Percentiles rank a stretch among this genome's conserved stretches.
phyloP scores from a whole-genome alignment of 345 rosid genomes.

The Dimocarpus longan region DNA sequence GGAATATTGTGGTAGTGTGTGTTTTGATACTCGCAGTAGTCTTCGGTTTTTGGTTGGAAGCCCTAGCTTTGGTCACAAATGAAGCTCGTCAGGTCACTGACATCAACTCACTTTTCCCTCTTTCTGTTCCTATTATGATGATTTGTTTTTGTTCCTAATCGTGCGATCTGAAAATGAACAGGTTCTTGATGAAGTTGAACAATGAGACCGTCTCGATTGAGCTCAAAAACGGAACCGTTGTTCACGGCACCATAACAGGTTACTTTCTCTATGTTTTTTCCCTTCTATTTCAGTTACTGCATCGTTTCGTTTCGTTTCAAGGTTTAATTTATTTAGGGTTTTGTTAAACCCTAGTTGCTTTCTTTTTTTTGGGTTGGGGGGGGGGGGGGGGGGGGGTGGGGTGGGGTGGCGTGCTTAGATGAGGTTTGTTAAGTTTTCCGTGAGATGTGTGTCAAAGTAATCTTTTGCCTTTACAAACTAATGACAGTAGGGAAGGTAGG shows the following conservation, averaged over 20 bases:
- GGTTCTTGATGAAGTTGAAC: constrained; percentile 98
- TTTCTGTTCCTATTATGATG: background rate
- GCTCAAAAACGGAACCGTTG: constrained; percentile 92
- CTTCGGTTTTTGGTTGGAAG: constrained; percentile 2
- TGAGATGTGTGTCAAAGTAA: background rate
- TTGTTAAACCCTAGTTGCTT: constrained; percentile 24
- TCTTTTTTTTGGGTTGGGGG: background rate
- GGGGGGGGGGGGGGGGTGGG: too few relatives aligned
- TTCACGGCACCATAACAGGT: constrained; percentile 97
- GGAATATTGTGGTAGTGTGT: too few relatives aligned
- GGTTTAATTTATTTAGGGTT: constrained; percentile 29
- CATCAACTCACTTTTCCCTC: background rate
- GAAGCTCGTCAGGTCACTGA: constrained; percentile 61
- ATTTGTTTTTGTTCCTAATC: background rate
- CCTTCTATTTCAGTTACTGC: background rate
- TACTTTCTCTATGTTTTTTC: background rate
- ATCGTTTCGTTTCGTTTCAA: background rate
- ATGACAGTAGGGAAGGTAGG: background rate
- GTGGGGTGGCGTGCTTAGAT: too few relatives aligned
- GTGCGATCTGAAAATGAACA: constrained; percentile 15
- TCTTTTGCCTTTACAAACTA: background rate
- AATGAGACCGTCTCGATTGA: constrained; percentile 95
- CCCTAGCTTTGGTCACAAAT: constrained; percentile 27
- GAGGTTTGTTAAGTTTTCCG: background rate
- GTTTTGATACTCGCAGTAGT: too few relatives aligned